A percentile compares a stretch with the other conserved stretches of the same genome.
phyloP scores from a whole-genome alignment of 345 rosid species.

The Crucihimalaya himalaica region DNA sequence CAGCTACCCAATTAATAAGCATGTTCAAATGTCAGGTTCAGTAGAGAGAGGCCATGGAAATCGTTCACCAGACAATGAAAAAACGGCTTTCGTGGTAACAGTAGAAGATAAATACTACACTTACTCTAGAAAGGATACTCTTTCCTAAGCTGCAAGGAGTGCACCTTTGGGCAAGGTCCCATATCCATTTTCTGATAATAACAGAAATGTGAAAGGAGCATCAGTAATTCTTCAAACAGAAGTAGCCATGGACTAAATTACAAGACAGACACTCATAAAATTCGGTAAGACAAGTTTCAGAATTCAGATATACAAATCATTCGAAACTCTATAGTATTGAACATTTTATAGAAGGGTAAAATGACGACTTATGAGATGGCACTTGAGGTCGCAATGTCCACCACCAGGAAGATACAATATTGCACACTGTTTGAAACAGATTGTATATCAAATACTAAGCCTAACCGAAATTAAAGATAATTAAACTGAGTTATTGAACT shows the following conservation, averaged over 20 bases:
- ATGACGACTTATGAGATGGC: neutral
- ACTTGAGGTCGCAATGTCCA: neutral
- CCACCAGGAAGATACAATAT: neutral
- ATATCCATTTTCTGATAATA: slow-evolving; percentile 88
- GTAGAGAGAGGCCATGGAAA: neutral
- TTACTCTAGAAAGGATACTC: slow-evolving; percentile 60
- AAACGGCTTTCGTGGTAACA: neutral
- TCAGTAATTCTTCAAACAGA: neutral
- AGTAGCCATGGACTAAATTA: neutral
- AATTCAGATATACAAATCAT: neutral
- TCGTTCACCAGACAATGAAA: neutral
- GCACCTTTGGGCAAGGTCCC: slow-evolving; percentile 98
- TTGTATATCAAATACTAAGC: too few relatives aligned
- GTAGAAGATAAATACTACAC: neutral
- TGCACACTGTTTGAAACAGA: neutral
- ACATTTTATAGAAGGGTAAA: neutral
- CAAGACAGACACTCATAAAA: neutral
- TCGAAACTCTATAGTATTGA: neutral
- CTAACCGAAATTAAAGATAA: too few relatives aligned
- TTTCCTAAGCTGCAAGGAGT: slow-evolving; percentile 87
- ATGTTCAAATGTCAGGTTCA: neutral
- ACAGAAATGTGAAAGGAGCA: slow-evolving; percentile 8
- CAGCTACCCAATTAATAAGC: neutral
- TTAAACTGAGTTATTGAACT: too few relatives aligned
- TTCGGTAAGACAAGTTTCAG: neutral